These are phyloP conservation scores for Cladosporium austrohemisphaericum DNA, from an alignment of 2,329 filamentous ascomycete species.

Conservation along the genomic window DNA sequence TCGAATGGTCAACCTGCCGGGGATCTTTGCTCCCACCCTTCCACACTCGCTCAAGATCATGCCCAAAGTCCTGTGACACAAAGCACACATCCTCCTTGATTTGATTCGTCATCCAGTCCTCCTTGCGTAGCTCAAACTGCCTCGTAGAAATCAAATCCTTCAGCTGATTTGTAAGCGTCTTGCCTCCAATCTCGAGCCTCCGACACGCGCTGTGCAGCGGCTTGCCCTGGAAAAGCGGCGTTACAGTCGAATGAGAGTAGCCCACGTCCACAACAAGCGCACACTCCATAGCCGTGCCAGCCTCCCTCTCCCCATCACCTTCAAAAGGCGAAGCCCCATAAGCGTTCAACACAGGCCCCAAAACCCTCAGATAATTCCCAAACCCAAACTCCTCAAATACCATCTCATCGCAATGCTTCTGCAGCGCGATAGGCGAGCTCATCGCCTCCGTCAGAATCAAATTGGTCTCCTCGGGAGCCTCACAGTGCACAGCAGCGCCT, in stretches of 20 bases:
- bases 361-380: conserved; percentile 72
- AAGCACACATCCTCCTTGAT: conserved; percentile 91
- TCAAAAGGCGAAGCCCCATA: conserved; percentile 13
- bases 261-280: conserved; percentile 87
- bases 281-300: conserved; percentile 62
- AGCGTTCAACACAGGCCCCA: conserved; percentile 71
- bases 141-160: conserved; percentile 84
- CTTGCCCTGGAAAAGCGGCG: conserved; percentile 75
- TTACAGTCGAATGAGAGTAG: conserved; percentile 89
- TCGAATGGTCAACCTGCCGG: conserved; percentile 44
- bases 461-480: conserved; percentile 71
- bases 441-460: conserved; percentile 81
- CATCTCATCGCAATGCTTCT: conserved; percentile 91
- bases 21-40: conserved; percentile 65
- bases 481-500: conserved; percentile 56
- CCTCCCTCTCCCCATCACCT: background rate
- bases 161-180: conserved; percentile 87
- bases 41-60: conserved; percentile 79
- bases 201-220: conserved; percentile 78
- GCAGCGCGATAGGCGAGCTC: conserved; percentile 74
- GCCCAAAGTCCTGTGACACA: conserved; percentile 58
- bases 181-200: conserved; percentile 85
- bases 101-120: conserved; percentile 89
- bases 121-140: conserved; percentile 93
- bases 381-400: conserved; percentile 98